These are phyloP conservation scores for Prunus yedoensis DNA, from an alignment of 331 rosid species.

Conservation along the genomic window DNA sequence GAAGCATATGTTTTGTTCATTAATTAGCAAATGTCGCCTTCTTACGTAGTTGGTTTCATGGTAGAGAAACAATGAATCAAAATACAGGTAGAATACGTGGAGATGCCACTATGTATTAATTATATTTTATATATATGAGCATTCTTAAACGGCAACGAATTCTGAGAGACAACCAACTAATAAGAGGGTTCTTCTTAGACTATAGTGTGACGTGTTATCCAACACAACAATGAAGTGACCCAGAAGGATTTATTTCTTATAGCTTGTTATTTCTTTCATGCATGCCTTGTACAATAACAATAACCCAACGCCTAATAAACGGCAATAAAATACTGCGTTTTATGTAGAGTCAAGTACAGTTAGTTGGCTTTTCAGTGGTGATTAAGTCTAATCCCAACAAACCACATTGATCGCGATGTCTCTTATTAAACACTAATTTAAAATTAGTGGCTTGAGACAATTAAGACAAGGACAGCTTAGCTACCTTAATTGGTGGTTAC, in stretches of 20 bases:
- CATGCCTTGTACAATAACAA: constrained; percentile 21
- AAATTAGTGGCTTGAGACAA: constrained; percentile 37
- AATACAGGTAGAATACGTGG: neutral
- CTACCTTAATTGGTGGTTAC: constrained; percentile 27
- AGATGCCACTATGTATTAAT: neutral
- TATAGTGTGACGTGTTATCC: constrained; percentile 41
- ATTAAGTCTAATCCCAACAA: constrained; percentile 39
- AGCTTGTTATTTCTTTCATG: constrained; percentile 20
- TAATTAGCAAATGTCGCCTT: neutral
- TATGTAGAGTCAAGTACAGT: constrained; percentile 36
- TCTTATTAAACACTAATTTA: constrained; percentile 20
- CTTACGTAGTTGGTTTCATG: neutral
- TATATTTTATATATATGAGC: neutral
- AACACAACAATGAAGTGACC: constrained; percentile 53
- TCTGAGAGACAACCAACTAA: constrained; percentile 2
- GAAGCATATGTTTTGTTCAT: neutral
- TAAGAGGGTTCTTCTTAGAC: constrained; percentile 15
- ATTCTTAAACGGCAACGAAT: constrained; percentile 22
- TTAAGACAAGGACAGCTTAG: constrained; percentile 48
- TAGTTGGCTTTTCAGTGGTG: constrained; percentile 47
- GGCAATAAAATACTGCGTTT: constrained; percentile 13
- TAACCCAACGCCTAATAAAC: constrained; percentile 21
- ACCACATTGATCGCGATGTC: constrained; percentile 26
- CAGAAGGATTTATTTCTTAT: constrained; percentile 41
- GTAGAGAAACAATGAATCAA: neutral